Evolutionary conservation across 192 early-diverging fungal species (phyloP), one percentile per base, ranked within the genome.

Genomic region (Dissophora ornata): DNA sequence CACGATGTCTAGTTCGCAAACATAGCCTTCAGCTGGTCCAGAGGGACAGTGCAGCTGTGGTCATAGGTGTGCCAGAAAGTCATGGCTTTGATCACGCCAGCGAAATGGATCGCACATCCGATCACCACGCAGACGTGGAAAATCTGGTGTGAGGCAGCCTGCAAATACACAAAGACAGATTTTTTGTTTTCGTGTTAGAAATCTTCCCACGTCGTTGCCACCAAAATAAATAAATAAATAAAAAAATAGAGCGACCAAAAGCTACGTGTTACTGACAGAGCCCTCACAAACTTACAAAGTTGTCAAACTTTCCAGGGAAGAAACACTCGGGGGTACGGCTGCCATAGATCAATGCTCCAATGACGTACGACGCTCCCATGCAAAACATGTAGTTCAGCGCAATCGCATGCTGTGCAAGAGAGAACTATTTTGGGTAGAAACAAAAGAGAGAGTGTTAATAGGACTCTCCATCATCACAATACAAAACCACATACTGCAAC

Each of bases 341-440:
- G n/a, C 90, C 94, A 67, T 98, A 98, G 44, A 98, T 88, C 40
- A 92, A 69, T 26, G 93, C 94, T 19, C 97, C 97, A 30, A 82
- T 44, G n/a, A 97, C 80, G 68, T 98, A 98, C 16, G 87, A 85
- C 0, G 60, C 80, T 3, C 90, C 97, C 92, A 95, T 94, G 52
- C 83, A 46, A 40, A 93, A 71, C 75, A 94, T 83, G 38, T 91
- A 86, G 19, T 84, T 75, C 32, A 93, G 54, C 11, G 90, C 85
- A 44, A 96, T 81, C 0, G 89, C 84, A 8, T 84, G 75, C 38
- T 81, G 73, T 33, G 74, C 68, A 51, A 82, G 48, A 2, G 21
- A 16, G 32, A 70, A 62, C 77, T 81, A 60, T n/a, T n/a, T n/a
- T n/a, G n/a, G n/a, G n/a, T n/a, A n/a, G n/a, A n/a, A n/a, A n/a